Evolutionary conservation across 148 eudicot species (phyloP), one percentile per base, ranked within the genome.

Genomic region (Spergularia bocconei): DNA sequence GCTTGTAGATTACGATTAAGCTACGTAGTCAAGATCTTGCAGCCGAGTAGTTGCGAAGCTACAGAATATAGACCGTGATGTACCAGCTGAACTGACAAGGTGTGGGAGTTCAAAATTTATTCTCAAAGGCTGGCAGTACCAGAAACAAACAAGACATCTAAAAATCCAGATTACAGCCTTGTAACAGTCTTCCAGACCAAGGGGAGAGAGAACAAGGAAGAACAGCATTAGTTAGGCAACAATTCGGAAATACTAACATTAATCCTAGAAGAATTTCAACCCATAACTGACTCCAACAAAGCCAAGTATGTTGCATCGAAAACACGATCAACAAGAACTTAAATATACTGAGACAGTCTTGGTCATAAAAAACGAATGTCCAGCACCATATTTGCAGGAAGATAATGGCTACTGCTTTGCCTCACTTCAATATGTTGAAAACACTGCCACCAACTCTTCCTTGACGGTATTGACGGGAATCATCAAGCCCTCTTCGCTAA

Each of bases 401-500:
- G 51, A 0, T 29, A 59, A 75, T 63, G 41, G 14, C 21, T 16
- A 29, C 29, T 63, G 47, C 8, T 48, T 20, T 51, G 61, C 63
- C 17, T 65, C 29, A 21, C 36, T 44, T 56, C 4, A 17, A 17
- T 50, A 65, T 38, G 33, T 11, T 36, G 48, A 53, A 8, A 12
- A 62, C 52, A 36, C 19, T 39, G 65, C 44, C 39, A 62, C 13
- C 54, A 39, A 19, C 44, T 57, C 54, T 16, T 17, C 11, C 66
- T 70, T 60, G 62, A 48, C 39, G 59, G 55, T 48, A 67, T 41
- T 7, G 5, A n/a, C 54, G 15, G 11, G 20, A 69, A 70, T 63
- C 58, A 75, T 80, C 72, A 80, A 76, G 79, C 79, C 65, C 76
- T 76, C 68, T 80, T 80, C 3, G 41, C 79, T 0, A 47, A 66